Base-by-base conservation (phyloP, 2,329 filamentous ascomycete genomes). In the Zymoseptoria ardabiliae region DNA sequence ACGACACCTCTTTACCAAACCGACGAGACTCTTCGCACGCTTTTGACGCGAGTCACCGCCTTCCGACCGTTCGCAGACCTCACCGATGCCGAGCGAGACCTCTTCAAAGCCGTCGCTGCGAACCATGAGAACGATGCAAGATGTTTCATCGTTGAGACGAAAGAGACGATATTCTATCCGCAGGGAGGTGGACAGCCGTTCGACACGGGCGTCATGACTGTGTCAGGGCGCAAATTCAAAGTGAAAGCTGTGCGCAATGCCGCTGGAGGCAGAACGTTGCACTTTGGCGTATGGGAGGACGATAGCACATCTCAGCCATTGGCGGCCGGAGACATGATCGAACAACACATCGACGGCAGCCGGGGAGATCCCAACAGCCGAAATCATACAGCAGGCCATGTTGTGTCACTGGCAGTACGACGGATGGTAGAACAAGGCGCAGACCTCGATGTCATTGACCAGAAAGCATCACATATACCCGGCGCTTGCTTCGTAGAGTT, bases 161-260 rank as follows among this genome's bases (percentile, higher is more conserved):
- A 82, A 1, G 74, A 81, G 53, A 90, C 88, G n/a, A 85, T 90
- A 61, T 91, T 91, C 73, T 85, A 91, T 62, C 84, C 86, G 0
- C 88, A 91, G 71, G 88, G 88, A 20, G 88, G 88, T 61, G 88
- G 88, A 7, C 88, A 91, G 67, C 88, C 88, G 0, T 86, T 82
- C 0, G 88, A 91, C 62, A 77, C 79, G 10, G 88, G 88, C 20
- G 74, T 69, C 49, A 87, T 90, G 62, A 74, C 72, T 54, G 55
- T 67, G 0, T 48, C 63, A 10, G 57, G 59, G 21, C 7, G 67
- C 20, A 56, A 54, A 0, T 86, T 89, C 64, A 68, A 76, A 20
- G 83, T 89, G 8, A 73, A 72, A 2, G 74, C 81, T 1, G 87
- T 84, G 21, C 84, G 86, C 56, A 82, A 79, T 72, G 80, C 81